These are phyloP conservation scores for Dryadomyces quercivorus DNA, from an alignment of 2,329 filamentous ascomycete genomes.

Conservation along the genomic window DNA sequence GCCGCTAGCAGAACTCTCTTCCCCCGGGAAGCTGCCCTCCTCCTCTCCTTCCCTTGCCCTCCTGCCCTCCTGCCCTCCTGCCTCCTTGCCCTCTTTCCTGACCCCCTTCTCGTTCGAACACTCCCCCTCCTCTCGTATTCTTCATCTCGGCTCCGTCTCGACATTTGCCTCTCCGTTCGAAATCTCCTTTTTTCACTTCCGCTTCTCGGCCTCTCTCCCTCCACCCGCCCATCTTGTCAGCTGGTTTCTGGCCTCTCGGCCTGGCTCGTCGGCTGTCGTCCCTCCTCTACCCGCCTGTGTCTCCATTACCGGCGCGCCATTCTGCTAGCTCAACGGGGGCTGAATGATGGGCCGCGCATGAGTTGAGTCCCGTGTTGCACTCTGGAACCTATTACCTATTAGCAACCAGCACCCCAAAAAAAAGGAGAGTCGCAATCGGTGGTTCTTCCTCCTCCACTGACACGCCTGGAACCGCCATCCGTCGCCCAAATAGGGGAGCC, in stretches of 20 bases:
- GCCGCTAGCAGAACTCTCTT: neutral
- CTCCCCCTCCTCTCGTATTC: neutral
- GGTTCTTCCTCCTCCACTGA: neutral
- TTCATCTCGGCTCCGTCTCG: neutral
- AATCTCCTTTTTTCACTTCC: neutral
- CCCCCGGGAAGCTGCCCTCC: neutral
- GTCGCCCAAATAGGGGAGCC: neutral
- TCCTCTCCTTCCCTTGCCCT: neutral
- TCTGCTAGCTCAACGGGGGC: neutral
- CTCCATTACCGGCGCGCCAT: neutral
- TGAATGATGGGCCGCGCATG: slow-evolving; percentile 5
- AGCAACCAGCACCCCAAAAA: neutral
- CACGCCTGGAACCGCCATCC: neutral
- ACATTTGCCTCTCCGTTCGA: neutral
- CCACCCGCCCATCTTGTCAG: neutral
- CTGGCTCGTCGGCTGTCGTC: too few relatives aligned
- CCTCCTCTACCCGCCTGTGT: neutral
- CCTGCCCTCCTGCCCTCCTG: neutral
- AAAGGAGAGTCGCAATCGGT: neutral
- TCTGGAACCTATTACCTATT: neutral
- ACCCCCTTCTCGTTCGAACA: neutral
- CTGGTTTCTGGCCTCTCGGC: too few relatives aligned
- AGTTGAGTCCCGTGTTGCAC: slow-evolving; percentile 5
- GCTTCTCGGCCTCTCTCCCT: neutral
- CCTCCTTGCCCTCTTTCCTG: neutral